A percentile compares a stretch with the other conserved stretches of the same genome.
Evolutionary conservation across 176 grass and related monocot species (phyloP).

Genomic region (Cymbopogon citratus): DNA sequence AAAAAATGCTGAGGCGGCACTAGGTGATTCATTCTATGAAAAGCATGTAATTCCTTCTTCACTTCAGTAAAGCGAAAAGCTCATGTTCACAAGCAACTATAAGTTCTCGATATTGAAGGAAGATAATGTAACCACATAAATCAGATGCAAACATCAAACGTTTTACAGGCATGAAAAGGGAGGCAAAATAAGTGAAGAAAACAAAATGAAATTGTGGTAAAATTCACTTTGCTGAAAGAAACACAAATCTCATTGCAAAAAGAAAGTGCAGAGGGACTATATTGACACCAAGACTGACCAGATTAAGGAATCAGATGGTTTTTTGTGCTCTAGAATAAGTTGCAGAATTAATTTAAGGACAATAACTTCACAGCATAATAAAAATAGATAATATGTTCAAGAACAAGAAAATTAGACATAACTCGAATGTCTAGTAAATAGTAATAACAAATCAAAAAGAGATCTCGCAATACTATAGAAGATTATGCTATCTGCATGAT

Average conservation of each 20-base stretch:
- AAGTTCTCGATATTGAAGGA: conserved; percentile 4
- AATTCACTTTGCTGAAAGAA: background rate
- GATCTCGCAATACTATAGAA: background rate
- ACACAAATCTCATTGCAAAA: background rate
- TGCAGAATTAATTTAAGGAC: background rate
- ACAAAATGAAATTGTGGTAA: background rate
- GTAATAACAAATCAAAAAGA: background rate
- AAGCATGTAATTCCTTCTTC: too few relatives aligned
- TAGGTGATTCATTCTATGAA: too few relatives aligned
- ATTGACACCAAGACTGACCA: background rate
- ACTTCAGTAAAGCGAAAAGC: too few relatives aligned
- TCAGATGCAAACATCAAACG: background rate
- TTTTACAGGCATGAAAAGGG: background rate
- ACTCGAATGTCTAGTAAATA: background rate
- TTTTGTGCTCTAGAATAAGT: background rate
- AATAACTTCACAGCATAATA: background rate
- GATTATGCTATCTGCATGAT: background rate
- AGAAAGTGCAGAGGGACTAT: background rate
- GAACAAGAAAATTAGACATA: background rate
- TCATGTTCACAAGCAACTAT: background rate
- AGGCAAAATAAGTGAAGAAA: background rate
- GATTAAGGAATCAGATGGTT: background rate
- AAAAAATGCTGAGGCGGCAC: too few relatives aligned
- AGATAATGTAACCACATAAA: conserved; percentile 2
- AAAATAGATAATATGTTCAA: background rate